These are phyloP conservation scores for Vickermania ingenoplastis DNA, from an alignment of 208 protist species.

Conservation along the genomic window DNA sequence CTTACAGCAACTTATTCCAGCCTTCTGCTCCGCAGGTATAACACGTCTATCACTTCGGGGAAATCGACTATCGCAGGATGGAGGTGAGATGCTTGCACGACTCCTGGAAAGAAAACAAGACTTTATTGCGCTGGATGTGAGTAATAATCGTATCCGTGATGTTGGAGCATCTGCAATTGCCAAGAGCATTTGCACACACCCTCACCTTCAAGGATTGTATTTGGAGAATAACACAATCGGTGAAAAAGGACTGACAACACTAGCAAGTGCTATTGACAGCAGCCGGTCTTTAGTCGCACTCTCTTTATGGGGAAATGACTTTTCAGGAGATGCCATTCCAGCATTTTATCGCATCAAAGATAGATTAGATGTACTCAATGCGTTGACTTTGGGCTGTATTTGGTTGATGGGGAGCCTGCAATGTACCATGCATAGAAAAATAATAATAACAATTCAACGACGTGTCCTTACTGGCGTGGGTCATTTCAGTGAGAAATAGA, in stretches of 20 bases:
- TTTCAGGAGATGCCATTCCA: slow-evolving; percentile 24
- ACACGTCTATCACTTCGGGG: slow-evolving; percentile 31
- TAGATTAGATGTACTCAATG: slow-evolving; percentile 18
- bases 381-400: slow-evolving; percentile 46
- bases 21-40: slow-evolving; percentile 36
- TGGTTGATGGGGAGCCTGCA: slow-evolving; percentile 22
- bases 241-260: slow-evolving; percentile 27
- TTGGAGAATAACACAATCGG: slow-evolving; percentile 51
- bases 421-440: slow-evolving; percentile 6
- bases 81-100: slow-evolving; percentile 30
- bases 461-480: no score
- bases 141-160: slow-evolving; percentile 52
- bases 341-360: slow-evolving; percentile 33
- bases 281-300: slow-evolving; percentile 30
- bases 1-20: slow-evolving; percentile 29
- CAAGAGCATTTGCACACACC: slow-evolving; percentile 26
- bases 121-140: slow-evolving; percentile 45
- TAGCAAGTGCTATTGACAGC: slow-evolving; percentile 22
- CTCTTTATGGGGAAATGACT: slow-evolving; percentile 66
- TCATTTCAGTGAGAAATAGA: no score
- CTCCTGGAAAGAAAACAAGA: slow-evolving; percentile 49
- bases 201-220: slow-evolving; percentile 19
- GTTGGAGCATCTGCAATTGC: slow-evolving; percentile 37
- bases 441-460: no score
- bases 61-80: slow-evolving; percentile 65